Percentiles rank a stretch among this genome's conserved stretches.
Conservation (phyloP, 768 basidiomycete species). For the Mycena rosella region DNA sequence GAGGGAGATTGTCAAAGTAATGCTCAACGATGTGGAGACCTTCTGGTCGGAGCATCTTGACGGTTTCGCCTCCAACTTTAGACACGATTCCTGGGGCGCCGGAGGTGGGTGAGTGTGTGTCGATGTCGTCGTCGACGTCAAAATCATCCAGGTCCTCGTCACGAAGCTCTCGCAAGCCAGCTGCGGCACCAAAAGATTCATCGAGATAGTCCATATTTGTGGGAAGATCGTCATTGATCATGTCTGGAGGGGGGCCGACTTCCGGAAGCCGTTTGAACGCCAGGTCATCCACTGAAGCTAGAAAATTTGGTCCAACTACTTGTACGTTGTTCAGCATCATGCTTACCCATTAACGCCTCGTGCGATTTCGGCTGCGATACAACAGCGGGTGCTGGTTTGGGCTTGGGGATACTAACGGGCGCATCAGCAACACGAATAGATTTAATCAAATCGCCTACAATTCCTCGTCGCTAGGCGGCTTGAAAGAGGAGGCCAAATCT, state of each 20-base stretch:
- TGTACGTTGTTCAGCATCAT: neutral
- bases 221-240: conserved; percentile 93
- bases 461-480: conserved; percentile 46
- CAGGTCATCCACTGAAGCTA: conserved; percentile 84
- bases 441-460: conserved; percentile 5
- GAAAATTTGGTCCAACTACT: conserved; percentile 2
- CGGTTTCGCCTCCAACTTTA: conserved; percentile 85
- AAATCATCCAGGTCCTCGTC: conserved; percentile 84
- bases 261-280: conserved; percentile 84
- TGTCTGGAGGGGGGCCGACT: conserved; percentile 84
- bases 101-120: conserved; percentile 40
- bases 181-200: conserved; percentile 82
- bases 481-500: conserved; percentile 63
- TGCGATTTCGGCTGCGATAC: conserved; percentile 42
- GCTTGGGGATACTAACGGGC: conserved; percentile 42
- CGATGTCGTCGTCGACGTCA: conserved; percentile 52
- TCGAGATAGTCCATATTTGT: conserved; percentile 91
- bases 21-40: conserved; percentile 80
- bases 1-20: conserved; percentile 76
- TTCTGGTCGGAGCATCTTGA: conserved; percentile 76
- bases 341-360: conserved; percentile 54
- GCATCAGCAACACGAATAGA: conserved; percentile 5
- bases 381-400: conserved; percentile 47
- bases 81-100: conserved; percentile 62
- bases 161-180: conserved; percentile 77